Base-by-base conservation (phyloP, 305 asterid genomes). In the Solanum hybrid region DNA sequence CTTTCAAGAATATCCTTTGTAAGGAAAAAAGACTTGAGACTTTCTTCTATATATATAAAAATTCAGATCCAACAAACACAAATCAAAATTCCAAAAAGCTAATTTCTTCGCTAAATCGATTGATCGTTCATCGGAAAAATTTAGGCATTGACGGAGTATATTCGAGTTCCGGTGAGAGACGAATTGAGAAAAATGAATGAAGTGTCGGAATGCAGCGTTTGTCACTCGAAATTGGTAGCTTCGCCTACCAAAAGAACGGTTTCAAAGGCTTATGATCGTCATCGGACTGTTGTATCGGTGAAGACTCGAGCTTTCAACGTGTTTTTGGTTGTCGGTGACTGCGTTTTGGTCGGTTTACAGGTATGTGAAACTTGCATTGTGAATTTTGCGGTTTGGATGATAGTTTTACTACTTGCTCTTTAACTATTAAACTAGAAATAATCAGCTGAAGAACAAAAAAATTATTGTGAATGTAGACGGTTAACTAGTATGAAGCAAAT, bases 331-430 rank as follows among this genome's bases (percentile, higher is more conserved):
- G 90, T 91, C 73, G 93, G 94, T n/a, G 94, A 78, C 29, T 92
- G 94, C 88, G 24, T 92, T 64, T 78, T 92, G 73, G 94, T 92
- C 45, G 94, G 94, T 69, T 88, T 92, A 32, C 94, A 92, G 94
- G 94, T 92, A 87, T 31, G 34, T 4, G 38, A 32, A 78, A 78
- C 29, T 78, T 6, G 85, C 85, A 78, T 78, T 78, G 56, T 78
- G 56, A 36, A 78, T 78, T 78, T 78, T 78, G 64, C 11, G 85
- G 85, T 79, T 37, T 79, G 60, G 4, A 79, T 78, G 27, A 14
- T 71, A 24, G 77, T 37, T 3, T 37, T 51, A 45, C 37, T 81
- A 8, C 73, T 29, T 45, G 66, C 69, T 82, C 6, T 17, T 17
- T 15, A 51, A 82, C 37, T 82, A 51, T 45, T 19, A 29, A 45